Evolutionary conservation across 352 stramenopile genomes (phyloP).

Genomic region (Hyaloperonospora arabidopsidis): DNA sequence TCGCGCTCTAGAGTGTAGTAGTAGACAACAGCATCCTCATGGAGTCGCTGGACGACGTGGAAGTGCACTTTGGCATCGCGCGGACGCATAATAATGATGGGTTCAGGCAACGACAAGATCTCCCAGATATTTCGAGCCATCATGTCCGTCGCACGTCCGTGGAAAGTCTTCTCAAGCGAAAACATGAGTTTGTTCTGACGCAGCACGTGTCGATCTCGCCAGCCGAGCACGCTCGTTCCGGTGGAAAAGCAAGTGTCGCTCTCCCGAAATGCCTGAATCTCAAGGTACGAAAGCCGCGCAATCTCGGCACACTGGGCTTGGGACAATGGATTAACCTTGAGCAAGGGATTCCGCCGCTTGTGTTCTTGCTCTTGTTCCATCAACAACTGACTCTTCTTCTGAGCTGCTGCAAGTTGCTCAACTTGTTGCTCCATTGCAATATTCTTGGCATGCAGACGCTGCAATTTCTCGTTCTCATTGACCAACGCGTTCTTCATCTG

Average conservation of each 20-base stretch:
- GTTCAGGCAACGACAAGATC: conserved; percentile 41
- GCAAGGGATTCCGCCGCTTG: conserved; percentile 33
- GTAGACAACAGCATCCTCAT: conserved; percentile 52
- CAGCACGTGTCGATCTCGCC: conserved; percentile 48
- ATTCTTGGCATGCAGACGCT: conserved; percentile 36
- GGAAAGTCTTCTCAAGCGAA: conserved; percentile 57
- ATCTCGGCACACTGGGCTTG: conserved; percentile 40
- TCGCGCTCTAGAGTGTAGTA: conserved; percentile 63
- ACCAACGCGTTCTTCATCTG: conserved; percentile 38
- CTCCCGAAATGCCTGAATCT: conserved; percentile 48
- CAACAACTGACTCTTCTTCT: conserved; percentile 32
- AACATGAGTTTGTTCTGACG: conserved; percentile 51
- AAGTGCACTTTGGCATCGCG: conserved; percentile 46
- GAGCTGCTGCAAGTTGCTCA: conserved; percentile 25
- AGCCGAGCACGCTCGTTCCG: conserved; percentile 55
- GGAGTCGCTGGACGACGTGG: conserved; percentile 53
- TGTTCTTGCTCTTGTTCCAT: conserved; percentile 33
- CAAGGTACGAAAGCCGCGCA: conserved; percentile 32
- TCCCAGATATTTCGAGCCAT: conserved; percentile 40
- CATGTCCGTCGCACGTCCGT: conserved; percentile 25
- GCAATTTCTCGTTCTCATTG: conserved; percentile 53
- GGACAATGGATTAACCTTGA: conserved; percentile 40
- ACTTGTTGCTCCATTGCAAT: conserved; percentile 45
- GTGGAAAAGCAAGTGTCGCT: conserved; percentile 44
- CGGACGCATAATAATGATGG: conserved; percentile 45